Evolutionary conservation across 805 yeast genomes (phyloP).

Genomic region (Yamadazyma ubonensis): DNA sequence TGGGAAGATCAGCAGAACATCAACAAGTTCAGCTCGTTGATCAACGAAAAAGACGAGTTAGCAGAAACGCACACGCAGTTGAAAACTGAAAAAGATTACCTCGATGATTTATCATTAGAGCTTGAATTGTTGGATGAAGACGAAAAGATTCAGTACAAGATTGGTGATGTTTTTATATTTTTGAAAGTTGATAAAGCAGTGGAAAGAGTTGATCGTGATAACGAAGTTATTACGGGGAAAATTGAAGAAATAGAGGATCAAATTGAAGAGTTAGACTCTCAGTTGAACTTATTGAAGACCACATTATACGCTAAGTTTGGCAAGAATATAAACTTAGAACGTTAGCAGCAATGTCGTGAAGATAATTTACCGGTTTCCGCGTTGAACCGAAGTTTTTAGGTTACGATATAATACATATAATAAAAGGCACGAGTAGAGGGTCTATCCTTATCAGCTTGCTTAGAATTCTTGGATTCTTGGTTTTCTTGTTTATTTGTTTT

Average conservation of each 20-base stretch:
- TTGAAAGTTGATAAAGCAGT: conserved; percentile 66
- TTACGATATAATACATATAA: too few relatives aligned
- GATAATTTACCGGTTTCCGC: too few relatives aligned
- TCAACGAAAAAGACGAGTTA: conserved; percentile 63
- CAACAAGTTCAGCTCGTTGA: conserved; percentile 83
- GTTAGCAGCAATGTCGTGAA: conserved; percentile 33
- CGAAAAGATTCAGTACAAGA: conserved; percentile 67
- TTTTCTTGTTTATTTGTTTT: too few relatives aligned
- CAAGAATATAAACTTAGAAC: conserved; percentile 79
- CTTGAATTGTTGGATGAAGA: conserved; percentile 80
- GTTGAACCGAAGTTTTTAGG: too few relatives aligned
- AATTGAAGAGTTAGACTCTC: conserved; percentile 52
- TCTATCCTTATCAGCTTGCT: too few relatives aligned
- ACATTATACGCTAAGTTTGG: conserved; percentile 89
- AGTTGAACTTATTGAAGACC: conserved; percentile 62
- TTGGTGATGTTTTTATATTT: conserved; percentile 80
- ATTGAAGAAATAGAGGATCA: conserved; percentile 47
- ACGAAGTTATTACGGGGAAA: conserved; percentile 48
- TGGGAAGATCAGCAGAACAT: conserved; percentile 89
- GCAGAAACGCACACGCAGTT: conserved; percentile 47
- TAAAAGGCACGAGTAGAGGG: too few relatives aligned
- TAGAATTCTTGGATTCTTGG: too few relatives aligned
- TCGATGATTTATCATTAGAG: conserved; percentile 83
- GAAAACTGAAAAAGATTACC: conserved; percentile 75
- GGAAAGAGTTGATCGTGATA: conserved; percentile 63